Percentiles rank a stretch among this genome's conserved stretches.
Evolutionary conservation across 2,329 filamentous ascomycete species (phyloP).

Genomic region (Sarocladiaceae sp.): DNA sequence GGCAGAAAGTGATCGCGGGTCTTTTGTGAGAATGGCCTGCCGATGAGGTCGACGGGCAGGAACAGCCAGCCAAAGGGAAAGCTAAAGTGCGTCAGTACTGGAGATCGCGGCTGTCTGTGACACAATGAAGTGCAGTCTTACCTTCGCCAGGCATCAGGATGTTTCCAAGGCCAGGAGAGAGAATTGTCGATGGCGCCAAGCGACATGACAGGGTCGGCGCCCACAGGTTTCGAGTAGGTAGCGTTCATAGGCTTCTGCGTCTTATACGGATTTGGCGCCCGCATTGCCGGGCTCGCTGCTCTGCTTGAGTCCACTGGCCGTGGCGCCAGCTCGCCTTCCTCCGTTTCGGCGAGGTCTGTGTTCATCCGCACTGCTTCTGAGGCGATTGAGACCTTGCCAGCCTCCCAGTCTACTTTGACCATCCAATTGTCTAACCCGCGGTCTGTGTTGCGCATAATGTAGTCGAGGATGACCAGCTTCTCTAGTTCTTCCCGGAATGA

Average conservation of each 20-base stretch:
- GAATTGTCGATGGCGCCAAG: conserved; percentile 97
- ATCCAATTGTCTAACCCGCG: conserved; percentile 98
- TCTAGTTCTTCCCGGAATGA: conserved; percentile 92
- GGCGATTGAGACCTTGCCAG: conserved; percentile 75
- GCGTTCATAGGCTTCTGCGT: conserved; percentile 81
- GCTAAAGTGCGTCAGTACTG: conserved; percentile 40
- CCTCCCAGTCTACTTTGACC: conserved; percentile 89
- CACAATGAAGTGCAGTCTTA: conserved; percentile 19
- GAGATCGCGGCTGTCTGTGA: not conserved
- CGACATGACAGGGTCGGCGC: conserved; percentile 53
- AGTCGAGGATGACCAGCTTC: conserved; percentile 94
- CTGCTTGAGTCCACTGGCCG: conserved; percentile 27
- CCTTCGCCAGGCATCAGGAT: conserved; percentile 80
- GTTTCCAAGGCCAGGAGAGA: conserved; percentile 98
- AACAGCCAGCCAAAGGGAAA: conserved; percentile 99
- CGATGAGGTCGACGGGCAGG: conserved; percentile 90
- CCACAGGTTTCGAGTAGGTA: conserved; percentile 42
- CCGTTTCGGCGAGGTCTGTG: conserved; percentile 42
- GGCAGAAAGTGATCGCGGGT: conserved; percentile 95
- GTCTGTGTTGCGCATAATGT: conserved; percentile 98
- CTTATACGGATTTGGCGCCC: conserved; percentile 60
- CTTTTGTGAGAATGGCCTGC: conserved; percentile 89
- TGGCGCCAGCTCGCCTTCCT: conserved; percentile 16
- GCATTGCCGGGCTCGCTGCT: conserved; percentile 24
- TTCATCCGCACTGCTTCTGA: conserved; percentile 71